phyloP scores from a whole-genome alignment of 306 rosid species.

The Acacia acuminata region DNA sequence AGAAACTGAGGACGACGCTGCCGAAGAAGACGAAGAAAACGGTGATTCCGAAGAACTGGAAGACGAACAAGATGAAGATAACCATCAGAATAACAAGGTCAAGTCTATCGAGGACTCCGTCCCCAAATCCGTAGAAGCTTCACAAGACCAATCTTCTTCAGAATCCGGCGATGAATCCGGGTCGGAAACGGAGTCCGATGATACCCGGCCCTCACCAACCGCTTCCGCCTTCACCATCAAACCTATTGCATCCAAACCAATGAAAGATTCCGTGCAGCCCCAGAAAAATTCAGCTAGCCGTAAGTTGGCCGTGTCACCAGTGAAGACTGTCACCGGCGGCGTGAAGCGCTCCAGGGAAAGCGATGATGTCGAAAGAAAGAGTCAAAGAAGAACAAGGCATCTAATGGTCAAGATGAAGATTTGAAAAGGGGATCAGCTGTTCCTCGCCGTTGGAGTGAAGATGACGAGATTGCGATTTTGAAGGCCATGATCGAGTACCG shows the following conservation, averaged over 20 bases:
- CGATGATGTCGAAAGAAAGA: slow-evolving; percentile 1
- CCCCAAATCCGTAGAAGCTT: not conserved
- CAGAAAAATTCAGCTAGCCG: slow-evolving; percentile 1
- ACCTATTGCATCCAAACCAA: slow-evolving; percentile 45
- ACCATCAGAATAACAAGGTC: not conserved
- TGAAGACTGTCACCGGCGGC: not conserved
- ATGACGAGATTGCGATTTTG: slow-evolving; percentile 43
- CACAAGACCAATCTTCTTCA: not conserved
- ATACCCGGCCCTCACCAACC: slow-evolving; percentile 36
- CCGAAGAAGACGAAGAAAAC: not conserved
- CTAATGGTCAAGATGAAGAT: slow-evolving; percentile 42
- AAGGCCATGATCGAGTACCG: slow-evolving; percentile 49
- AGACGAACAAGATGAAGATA: not conserved
- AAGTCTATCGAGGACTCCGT: not conserved
- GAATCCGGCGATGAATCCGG: slow-evolving; percentile 28
- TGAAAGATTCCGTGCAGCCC: slow-evolving; percentile 23
- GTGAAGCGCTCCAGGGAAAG: slow-evolving; percentile 28
- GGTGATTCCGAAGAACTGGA: not conserved
- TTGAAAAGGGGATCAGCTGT: slow-evolving; percentile 33
- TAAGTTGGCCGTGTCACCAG: not conserved
- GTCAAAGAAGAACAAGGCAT: slow-evolving; percentile 36
- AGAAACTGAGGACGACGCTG: slow-evolving; percentile 26
- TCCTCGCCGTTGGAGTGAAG: slow-evolving; percentile 49
- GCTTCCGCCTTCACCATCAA: slow-evolving; percentile 56
- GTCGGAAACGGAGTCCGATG: slow-evolving; percentile 46